Percentiles rank a stretch among this genome's conserved stretches.
Conservation (phyloP, 140 eudicot genomes). For the Oenanthe javanica region DNA sequence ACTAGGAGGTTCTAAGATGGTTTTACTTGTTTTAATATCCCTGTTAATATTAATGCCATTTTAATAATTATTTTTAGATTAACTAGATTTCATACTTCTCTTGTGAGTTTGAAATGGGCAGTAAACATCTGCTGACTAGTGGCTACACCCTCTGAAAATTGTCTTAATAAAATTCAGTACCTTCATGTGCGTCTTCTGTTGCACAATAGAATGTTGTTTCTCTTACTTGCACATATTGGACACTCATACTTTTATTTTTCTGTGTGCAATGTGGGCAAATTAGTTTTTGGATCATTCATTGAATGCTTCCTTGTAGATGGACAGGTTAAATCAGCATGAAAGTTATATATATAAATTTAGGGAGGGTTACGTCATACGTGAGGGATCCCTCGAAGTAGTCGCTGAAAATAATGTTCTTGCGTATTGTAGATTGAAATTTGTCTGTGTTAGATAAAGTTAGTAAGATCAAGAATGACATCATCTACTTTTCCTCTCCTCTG, state of each 20-base stretch:
- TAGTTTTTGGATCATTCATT: background rate
- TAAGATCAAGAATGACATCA: background rate
- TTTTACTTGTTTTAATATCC: background rate
- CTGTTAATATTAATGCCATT: background rate
- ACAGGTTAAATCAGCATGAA: background rate
- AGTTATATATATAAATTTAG: background rate
- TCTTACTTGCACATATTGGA: background rate
- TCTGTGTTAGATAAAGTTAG: background rate
- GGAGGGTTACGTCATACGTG: background rate
- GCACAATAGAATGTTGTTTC: background rate
- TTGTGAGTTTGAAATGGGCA: background rate
- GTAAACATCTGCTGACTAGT: background rate
- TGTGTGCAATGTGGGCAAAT: background rate
- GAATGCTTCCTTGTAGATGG: background rate
- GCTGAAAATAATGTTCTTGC: background rate
- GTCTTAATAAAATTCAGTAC: background rate
- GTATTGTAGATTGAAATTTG: background rate
- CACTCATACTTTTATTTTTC: background rate
- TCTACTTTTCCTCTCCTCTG: background rate
- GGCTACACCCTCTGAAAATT: background rate
- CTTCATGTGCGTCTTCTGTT: background rate
- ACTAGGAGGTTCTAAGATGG: background rate
- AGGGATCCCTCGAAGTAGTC: background rate
- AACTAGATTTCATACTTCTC: background rate
- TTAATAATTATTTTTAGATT: no score